phyloP scores from a whole-genome alignment of 345 rosid genomes.

The Gossypium stocksii region DNA sequence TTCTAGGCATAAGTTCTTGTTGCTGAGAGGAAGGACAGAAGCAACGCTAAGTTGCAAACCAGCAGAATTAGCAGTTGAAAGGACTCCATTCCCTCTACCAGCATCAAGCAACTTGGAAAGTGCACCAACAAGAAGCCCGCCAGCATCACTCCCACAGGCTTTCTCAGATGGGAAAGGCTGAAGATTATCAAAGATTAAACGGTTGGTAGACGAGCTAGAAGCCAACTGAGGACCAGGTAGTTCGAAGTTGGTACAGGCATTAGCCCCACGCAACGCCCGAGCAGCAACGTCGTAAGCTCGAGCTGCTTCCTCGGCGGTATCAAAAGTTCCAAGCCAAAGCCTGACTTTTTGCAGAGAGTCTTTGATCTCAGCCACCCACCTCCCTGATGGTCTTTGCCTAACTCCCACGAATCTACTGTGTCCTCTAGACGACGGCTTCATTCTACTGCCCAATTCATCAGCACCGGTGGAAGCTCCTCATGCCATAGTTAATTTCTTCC shows the following conservation, averaged over 20 bases:
- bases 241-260: conserved; percentile 50
- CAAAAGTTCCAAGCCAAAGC: conserved; percentile 57
- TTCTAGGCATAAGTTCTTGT: not conserved
- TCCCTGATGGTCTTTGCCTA: conserved; percentile 48
- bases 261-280: conserved; percentile 41
- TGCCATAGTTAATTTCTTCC: not conserved
- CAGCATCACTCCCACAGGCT: conserved; percentile 36
- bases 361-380: conserved; percentile 61
- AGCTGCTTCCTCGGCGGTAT: conserved; percentile 53
- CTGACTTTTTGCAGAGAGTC: conserved; percentile 46
- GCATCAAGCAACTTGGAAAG: conserved; percentile 45
- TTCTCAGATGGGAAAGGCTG: conserved; percentile 48
- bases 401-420: conserved; percentile 49
- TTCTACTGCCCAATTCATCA: conserved; percentile 19
- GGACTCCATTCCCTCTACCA: conserved; percentile 27
- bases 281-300: conserved; percentile 52
- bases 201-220: conserved; percentile 1
- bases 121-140: conserved; percentile 49
- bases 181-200: conserved; percentile 16
- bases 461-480: not conserved
- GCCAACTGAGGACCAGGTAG: conserved; percentile 19
- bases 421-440: conserved; percentile 39
- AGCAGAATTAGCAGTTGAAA: conserved; percentile 1
- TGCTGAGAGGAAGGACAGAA: conserved; percentile 4
- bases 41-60: not conserved